Evolutionary conservation across 2,329 filamentous ascomycete species (phyloP), one percentile per base, ranked within the genome.

Genomic region (Hypoxylon sp.): DNA sequence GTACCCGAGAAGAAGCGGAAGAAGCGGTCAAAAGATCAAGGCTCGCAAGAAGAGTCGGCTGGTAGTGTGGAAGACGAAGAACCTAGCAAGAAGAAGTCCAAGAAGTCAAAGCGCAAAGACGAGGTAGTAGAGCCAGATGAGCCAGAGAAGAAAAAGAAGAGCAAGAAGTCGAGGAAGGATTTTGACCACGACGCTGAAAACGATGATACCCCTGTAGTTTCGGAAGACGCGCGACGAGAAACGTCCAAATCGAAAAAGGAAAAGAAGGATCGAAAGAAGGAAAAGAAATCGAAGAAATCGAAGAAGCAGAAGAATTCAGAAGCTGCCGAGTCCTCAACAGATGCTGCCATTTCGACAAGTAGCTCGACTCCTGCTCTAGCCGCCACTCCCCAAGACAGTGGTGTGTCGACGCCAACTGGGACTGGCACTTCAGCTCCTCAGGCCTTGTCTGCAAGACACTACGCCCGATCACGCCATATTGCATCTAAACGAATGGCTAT

Each of bases 401-500:
- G 76, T 30, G 73, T 73, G 6, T 78, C 80, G 22, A 79, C 77
- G 18, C 78, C 80, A 5, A 76, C 75, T 0, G 80, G 78, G 22
- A 80, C 81, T 49, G 80, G 79, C 55, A 81, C 79, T 46, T 82
- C 82, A 26, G 84, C 80, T 28, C 82, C 83, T 61, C 80, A 77
- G 64, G 79, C 78, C 76, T 80, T 84, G 65, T 82, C 85, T 24
- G 88, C 85, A 50, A 86, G 93, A 68, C 92, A 94, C 76, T 86
- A 91, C 57, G 88, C 94, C 48, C 84, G 95, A 68, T 89, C 92
- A 70, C 86, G 93, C 64, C 93, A 94, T 78, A 97, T 98, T 73
- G 91, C 91, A 60, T 92, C 96, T 72, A 98, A 98, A 83, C 89
- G 89, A 73, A 87, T 90, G 81, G 93, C 94, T 2, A 86, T 93